Evolutionary conservation across 305 asterid genomes (phyloP).

Genomic region (Plantago lanceolata): DNA sequence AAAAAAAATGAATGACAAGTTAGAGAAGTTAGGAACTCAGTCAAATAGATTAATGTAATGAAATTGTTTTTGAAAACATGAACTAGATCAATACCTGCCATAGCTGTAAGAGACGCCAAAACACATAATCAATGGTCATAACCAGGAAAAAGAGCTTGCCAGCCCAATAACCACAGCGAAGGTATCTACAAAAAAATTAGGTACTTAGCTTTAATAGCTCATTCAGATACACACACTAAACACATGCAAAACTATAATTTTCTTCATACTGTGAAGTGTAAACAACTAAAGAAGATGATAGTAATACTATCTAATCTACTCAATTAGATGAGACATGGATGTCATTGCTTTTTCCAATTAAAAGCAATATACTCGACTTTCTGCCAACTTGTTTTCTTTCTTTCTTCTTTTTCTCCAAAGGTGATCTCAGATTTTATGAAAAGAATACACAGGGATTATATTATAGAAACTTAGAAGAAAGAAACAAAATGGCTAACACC

Average conservation of each 20-base stretch:
- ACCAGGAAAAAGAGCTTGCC: constrained; percentile 91
- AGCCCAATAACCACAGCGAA: constrained; percentile 92
- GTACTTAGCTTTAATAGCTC: background rate
- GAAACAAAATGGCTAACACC: too few relatives aligned
- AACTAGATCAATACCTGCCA: constrained; percentile 56
- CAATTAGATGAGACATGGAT: too few relatives aligned
- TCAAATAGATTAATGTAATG: background rate
- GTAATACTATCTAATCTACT: too few relatives aligned
- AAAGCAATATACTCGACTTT: too few relatives aligned
- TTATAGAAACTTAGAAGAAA: too few relatives aligned
- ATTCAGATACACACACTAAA: background rate
- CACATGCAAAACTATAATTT: background rate
- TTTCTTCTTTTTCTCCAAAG: too few relatives aligned
- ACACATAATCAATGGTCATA: constrained; percentile 68
- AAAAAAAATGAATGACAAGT: constrained; percentile 7
- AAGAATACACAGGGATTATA: too few relatives aligned
- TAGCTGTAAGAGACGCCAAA: constrained; percentile 68
- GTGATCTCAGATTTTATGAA: too few relatives aligned
- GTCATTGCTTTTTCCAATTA: too few relatives aligned
- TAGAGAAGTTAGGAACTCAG: constrained; percentile 1
- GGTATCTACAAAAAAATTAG: constrained; percentile 48
- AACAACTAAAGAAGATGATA: too few relatives aligned
- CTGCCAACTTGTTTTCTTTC: too few relatives aligned
- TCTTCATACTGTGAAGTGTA: background rate
- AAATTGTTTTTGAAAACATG: background rate